A percentile compares a stretch with the other conserved stretches of the same genome.
Conservation (phyloP, 805 yeast species). For the Metschnikowia henanensis region DNA sequence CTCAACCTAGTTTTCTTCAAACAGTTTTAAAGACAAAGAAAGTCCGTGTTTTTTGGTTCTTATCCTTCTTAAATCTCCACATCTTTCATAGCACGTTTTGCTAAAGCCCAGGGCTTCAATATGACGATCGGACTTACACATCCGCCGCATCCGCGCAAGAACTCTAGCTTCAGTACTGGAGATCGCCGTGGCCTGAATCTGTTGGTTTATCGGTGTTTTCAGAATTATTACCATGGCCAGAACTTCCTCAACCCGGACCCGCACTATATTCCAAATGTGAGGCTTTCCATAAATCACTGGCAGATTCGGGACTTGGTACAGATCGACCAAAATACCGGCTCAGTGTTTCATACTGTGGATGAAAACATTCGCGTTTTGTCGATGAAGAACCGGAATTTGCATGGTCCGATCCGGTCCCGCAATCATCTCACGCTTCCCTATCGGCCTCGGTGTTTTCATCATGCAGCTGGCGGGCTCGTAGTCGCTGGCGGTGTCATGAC, state of each 20-base stretch:
- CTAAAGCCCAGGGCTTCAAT: neutral
- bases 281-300: constrained; percentile 58
- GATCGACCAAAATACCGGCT: constrained; percentile 42
- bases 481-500: constrained; percentile 50
- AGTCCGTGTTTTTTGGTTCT: too few relatives aligned
- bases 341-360: constrained; percentile 58
- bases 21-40: too few relatives aligned
- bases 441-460: constrained; percentile 68
- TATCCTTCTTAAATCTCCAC: too few relatives aligned
- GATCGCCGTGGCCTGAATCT: constrained; percentile 6
- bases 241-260: constrained; percentile 39
- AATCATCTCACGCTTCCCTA: constrained; percentile 44
- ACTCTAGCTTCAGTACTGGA: constrained; percentile 1
- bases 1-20: too few relatives aligned
- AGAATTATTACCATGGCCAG: constrained; percentile 43
- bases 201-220: constrained; percentile 33
- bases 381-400: neutral
- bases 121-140: constrained; percentile 5
- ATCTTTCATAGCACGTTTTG: neutral
- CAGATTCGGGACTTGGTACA: constrained; percentile 76
- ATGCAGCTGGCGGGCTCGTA: constrained; percentile 48
- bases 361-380: constrained; percentile 41
- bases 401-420: constrained; percentile 10
- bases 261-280: constrained; percentile 30
- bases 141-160: constrained; percentile 2